Conservation (phyloP, 768 basidiomycete genomes). For the Erythrobasidium yunnanense region DNA sequence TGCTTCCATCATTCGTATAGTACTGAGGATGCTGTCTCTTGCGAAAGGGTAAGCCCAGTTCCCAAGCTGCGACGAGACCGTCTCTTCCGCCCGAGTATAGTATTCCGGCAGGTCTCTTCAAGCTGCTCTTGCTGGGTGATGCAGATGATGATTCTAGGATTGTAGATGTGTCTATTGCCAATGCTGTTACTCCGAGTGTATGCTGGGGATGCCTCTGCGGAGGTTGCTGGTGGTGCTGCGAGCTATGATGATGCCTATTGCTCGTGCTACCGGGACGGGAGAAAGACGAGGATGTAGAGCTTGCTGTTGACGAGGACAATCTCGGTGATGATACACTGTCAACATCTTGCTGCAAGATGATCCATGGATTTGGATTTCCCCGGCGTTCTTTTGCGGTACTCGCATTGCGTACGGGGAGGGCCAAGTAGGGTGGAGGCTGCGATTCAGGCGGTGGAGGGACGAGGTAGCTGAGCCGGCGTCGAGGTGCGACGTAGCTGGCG, state of each 20-base stretch:
- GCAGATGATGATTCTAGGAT: background rate
- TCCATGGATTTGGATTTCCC: constrained; percentile 22
- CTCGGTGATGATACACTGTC: background rate
- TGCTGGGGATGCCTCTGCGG: constrained; percentile 26
- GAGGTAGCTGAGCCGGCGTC: constrained; percentile 10
- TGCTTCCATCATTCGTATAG: no score
- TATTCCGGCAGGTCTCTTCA: constrained; percentile 28
- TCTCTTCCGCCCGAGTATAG: constrained; percentile 37
- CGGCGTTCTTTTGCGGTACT: background rate
- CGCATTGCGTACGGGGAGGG: constrained; percentile 1
- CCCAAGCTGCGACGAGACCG: constrained; percentile 36
- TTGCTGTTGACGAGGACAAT: background rate
- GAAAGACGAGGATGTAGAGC: constrained; percentile 1
- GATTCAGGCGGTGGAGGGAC: constrained; percentile 3
- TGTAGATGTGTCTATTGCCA: constrained; percentile 37
- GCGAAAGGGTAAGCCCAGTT: constrained; percentile 33
- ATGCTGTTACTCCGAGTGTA: constrained; percentile 33
- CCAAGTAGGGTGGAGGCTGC: constrained; percentile 1
- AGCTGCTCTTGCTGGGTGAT: background rate
- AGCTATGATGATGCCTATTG: background rate
- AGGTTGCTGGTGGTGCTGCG: background rate
- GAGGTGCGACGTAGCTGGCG: background rate
- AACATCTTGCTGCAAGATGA: background rate
- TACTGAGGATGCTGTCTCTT: constrained; percentile 13
- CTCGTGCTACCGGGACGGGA: no score